Evolutionary conservation across 805 yeast genomes (phyloP).

Genomic region (Nematodospora valgi): DNA sequence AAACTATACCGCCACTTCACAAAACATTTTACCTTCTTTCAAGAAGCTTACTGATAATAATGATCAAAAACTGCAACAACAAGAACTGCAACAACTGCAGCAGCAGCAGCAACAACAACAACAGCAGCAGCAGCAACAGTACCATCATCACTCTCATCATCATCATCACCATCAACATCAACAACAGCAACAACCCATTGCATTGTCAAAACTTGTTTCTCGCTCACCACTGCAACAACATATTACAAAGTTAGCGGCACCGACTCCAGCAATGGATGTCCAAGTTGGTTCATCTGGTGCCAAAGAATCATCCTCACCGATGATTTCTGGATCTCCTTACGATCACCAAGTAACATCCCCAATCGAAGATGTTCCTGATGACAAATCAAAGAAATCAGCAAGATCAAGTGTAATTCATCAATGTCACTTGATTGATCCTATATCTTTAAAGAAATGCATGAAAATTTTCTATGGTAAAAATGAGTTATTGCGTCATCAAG

Average conservation of each 20-base stretch:
- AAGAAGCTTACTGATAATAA: constrained; percentile 1
- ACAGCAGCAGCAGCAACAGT: background rate
- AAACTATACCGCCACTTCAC: background rate
- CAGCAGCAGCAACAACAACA: background rate
- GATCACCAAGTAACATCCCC: no score
- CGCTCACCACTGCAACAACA: background rate
- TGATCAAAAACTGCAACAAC: background rate
- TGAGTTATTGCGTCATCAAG: constrained; percentile 42
- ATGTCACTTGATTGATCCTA: constrained; percentile 37
- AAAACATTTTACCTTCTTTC: constrained; percentile 3
- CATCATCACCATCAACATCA: no score
- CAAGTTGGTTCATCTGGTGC: constrained; percentile 3
- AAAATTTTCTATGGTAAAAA: constrained; percentile 43
- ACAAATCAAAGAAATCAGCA: constrained; percentile 2
- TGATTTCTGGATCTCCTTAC: no score
- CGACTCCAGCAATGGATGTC: background rate
- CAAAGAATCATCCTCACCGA: no score
- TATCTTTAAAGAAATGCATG: constrained; percentile 27
- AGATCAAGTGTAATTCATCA: constrained; percentile 34
- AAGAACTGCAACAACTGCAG: background rate
- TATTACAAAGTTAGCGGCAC: background rate
- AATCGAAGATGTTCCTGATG: no score
- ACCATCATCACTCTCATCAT: constrained; percentile 1
- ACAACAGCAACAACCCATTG: background rate
- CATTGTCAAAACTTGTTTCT: no score